Evolutionary conservation across 129 eudicot genomes (phyloP).

Genomic region (Lactuca sativa): DNA sequence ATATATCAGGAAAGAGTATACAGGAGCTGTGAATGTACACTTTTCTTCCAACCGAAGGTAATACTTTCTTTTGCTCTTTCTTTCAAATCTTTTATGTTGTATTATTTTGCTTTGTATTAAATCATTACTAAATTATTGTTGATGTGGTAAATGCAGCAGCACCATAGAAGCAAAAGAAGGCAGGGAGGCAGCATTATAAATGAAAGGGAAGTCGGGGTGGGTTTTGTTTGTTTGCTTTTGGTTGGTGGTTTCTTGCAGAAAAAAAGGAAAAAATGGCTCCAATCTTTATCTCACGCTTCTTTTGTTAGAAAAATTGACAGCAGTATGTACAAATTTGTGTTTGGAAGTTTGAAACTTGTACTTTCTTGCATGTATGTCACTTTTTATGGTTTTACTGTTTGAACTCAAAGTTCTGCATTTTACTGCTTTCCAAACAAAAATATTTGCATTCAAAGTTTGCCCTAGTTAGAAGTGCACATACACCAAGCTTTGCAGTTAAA

Average conservation of each 20-base stretch:
- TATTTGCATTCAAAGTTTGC: background rate
- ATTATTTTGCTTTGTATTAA: background rate
- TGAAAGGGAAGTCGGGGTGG: background rate
- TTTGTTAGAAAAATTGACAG: slow-evolving; percentile 16
- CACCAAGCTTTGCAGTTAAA: too few relatives aligned
- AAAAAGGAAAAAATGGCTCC: slow-evolving; percentile 21
- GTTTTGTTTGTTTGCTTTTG: slow-evolving; percentile 4
- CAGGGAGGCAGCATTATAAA: background rate
- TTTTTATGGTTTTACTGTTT: background rate
- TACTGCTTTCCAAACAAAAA: background rate
- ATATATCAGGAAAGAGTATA: slow-evolving; percentile 22
- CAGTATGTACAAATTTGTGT: slow-evolving; percentile 22
- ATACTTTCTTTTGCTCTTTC: background rate
- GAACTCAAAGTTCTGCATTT: slow-evolving; percentile 10
- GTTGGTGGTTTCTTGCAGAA: slow-evolving; percentile 14
- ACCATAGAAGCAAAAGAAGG: slow-evolving; percentile 6
- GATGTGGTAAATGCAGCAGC: background rate
- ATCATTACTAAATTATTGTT: background rate
- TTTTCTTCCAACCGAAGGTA: slow-evolving; percentile 44
- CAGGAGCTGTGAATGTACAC: slow-evolving; percentile 41
- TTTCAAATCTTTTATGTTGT: background rate
- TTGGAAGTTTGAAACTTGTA: slow-evolving; percentile 27
- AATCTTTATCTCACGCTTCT: slow-evolving; percentile 16
- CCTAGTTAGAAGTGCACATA: too few relatives aligned
- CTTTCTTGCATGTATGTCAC: slow-evolving; percentile 12